Evolutionary conservation across 2,329 filamentous ascomycete species (phyloP).

Genomic region (Cercospora beticola): DNA sequence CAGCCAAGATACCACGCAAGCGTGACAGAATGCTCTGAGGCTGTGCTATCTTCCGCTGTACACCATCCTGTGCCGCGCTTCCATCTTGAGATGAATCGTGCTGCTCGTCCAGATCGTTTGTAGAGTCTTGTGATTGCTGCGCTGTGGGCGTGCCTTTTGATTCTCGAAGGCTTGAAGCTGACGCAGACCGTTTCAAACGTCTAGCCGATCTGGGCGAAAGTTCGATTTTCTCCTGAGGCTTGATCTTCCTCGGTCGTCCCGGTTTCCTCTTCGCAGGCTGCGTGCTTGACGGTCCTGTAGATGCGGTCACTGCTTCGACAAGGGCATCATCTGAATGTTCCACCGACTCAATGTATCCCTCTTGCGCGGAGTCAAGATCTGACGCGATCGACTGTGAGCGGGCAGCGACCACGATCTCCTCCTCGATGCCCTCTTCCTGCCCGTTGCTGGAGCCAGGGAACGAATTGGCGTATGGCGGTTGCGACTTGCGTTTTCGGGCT

Average conservation of each 20-base stretch:
- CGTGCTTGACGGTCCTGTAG: background rate
- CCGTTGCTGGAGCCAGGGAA: conserved; percentile 26
- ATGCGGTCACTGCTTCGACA: background rate
- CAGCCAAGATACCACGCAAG: conserved; percentile 58
- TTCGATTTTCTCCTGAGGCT: conserved; percentile 16
- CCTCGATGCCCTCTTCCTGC: conserved; percentile 39
- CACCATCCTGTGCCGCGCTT: background rate
- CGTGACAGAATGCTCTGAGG: conserved; percentile 54
- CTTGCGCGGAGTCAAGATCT: conserved; percentile 13
- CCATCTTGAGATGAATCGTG: conserved; percentile 1
- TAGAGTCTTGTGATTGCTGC: background rate
- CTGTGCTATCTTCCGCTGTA: conserved; percentile 39
- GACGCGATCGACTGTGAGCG: background rate
- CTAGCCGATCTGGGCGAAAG: conserved; percentile 7
- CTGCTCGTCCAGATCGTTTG: background rate
- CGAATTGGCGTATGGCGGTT: conserved; percentile 34
- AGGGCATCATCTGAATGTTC: background rate
- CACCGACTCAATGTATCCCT: background rate
- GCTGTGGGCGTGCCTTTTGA: background rate
- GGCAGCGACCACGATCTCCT: conserved; percentile 43
- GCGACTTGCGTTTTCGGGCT: conserved; percentile 33
- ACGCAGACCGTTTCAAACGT: conserved; percentile 34
- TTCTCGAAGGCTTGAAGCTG: conserved; percentile 6
- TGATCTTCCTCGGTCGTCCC: conserved; percentile 32
- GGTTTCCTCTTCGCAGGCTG: conserved; percentile 28